Evolutionary conservation across 2,329 filamentous ascomycete genomes (phyloP), one percentile per base, ranked within the genome.

Genomic region (Hymenoscyphus linearis): DNA sequence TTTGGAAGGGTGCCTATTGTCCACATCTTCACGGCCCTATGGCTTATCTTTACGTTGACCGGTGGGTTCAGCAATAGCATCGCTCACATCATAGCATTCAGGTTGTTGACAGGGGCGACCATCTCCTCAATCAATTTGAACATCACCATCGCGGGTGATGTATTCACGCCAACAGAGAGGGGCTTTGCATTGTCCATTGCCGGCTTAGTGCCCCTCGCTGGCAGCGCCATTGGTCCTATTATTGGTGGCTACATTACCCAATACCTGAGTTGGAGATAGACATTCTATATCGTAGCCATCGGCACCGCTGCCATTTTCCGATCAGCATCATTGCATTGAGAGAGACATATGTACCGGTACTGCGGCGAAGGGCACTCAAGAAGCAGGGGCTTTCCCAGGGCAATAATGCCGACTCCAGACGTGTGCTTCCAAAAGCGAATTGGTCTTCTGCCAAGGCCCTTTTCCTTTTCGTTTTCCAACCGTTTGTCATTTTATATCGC

Each of bases 141-240:
- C n/a, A 82, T 81, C 31, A 10, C 85, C 89, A 0, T 70, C 90
- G 6, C 84, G 82, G 25, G 88, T 90, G 72, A 76, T 90, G 52
- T 90, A 78, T 73, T 74, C 79, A 0, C 78, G 86, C 0, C 36
- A 37, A 79, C 82, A 1, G 74, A 85, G 67, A 78, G 87, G 60
- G 87, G 85, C 3, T 80, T 84, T 18, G 87, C 87, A 1, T 84
- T 89, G 73, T 84, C 86, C 0, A 82, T 82, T 0, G 90, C 89
- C 68, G 84, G 85, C 35, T 66, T 72, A 10, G 71, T 71, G 1
- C 73, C 74, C 0, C 70, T 76, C 14, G 64, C 76, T 34, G 75
- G 75, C 0, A 74, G 68, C 1, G 68, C 73, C 27, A 64, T 71
- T 55, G 74, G 73, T 1, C 74, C 74, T 5, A 70, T 75, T 25